Evolutionary conservation across 2,329 filamentous ascomycete genomes (phyloP).

Genomic region (Penicillium fuscoglaucum): DNA sequence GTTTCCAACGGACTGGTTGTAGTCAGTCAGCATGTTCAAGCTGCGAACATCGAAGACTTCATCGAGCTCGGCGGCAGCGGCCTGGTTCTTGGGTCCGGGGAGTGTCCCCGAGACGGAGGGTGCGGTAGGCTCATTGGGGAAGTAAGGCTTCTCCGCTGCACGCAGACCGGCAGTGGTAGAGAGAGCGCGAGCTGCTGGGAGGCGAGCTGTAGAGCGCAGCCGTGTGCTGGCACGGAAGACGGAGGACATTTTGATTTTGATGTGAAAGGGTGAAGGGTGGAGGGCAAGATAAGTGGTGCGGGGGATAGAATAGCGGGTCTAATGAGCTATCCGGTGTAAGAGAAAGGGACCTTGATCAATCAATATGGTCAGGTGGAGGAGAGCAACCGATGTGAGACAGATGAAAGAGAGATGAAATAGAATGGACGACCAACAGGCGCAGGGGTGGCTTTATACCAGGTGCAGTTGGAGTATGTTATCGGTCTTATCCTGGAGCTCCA

Average conservation of each 20-base stretch:
- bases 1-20: conserved; percentile 73
- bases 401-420: conserved; percentile 1
- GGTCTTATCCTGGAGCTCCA: conserved; percentile 18
- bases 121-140: conserved; percentile 59
- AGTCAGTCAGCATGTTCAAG: conserved; percentile 80
- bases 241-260: conserved; percentile 35
- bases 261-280: background rate
- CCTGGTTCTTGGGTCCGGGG: conserved; percentile 73
- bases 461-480: conserved; percentile 18
- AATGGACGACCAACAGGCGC: conserved; percentile 5
- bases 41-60: conserved; percentile 82
- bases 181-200: conserved; percentile 38
- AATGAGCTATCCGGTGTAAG: background rate
- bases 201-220: conserved; percentile 35
- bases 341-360: background rate
- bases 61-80: conserved; percentile 68
- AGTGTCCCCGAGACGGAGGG: conserved; percentile 61
- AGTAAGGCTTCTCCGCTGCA: conserved; percentile 51
- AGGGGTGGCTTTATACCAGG: conserved; percentile 24
- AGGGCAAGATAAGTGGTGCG: background rate
- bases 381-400: background rate
- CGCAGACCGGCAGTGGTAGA: conserved; percentile 38
- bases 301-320: conserved; percentile 9
- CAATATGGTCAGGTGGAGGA: background rate
- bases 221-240: conserved; percentile 39